Evolutionary conservation across 306 rosid genomes (phyloP), one percentile per base, ranked within the genome.

Genomic region (Dryas drummondii): DNA sequence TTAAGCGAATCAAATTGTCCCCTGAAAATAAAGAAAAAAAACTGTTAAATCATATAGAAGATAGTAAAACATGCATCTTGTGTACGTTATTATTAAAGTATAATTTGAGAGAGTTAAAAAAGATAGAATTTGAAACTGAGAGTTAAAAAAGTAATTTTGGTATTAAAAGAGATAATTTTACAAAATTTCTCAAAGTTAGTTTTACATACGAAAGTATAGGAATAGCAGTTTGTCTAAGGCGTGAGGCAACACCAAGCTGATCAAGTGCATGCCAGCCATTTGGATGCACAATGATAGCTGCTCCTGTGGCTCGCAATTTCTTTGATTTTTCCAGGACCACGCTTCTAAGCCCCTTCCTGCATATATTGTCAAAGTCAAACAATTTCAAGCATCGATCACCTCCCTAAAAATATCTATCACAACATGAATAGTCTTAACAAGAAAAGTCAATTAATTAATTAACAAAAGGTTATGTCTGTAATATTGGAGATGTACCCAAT

Each of bases 181-280:
- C 37, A 32, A 32, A 32, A 32, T 32, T 32, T 32, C 2, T 2
- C 37, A 32, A 22, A 32, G 37, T 32, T 32, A 32, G 2, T 32
- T 32, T 32, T 32, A 32, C 56, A 1, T 73, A 73, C 77, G 70
- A 61, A 19, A 47, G 60, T 61, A 73, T 27, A n/a, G 49, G 77
- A 49, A 48, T 37, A 27, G 61, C 48, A 49, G 77, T 73, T 73
- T 60, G 40, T 48, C 70, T 48, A 62, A 69, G 73, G 42, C 6
- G 42, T 10, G 47, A 65, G 13, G 72, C 79, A 66, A 75, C 72
- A 42, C 72, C 66, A 44, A 75, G 79, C n/a, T 75, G 79, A 22
- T 66, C 72, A 13, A 75, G 79, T 53, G 73, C 79, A 54, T 72
- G 79, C 79, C 79, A 75, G 5, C 66, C 79, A 67, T 75, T 75